phyloP scores from a whole-genome alignment of 441 rosid species.

The Adansonia rubrostipa region DNA sequence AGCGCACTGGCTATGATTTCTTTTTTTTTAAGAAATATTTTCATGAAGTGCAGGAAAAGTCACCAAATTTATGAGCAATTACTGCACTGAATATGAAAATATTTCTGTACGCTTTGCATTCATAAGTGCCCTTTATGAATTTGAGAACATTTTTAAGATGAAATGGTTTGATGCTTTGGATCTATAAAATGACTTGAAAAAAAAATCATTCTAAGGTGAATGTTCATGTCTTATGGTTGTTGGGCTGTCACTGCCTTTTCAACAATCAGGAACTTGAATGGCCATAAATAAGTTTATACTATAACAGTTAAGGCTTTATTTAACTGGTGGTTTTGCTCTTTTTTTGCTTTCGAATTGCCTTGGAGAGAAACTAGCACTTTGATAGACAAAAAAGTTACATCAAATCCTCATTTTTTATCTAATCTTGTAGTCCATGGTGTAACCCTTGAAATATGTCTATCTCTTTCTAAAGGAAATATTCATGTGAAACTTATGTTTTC shows the following conservation, averaged over 20 bases:
- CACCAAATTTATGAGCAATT: not conserved
- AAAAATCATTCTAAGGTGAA: not conserved
- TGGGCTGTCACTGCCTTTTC: not conserved
- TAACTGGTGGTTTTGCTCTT: not conserved
- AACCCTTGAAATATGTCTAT: not conserved
- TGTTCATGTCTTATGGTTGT: not conserved
- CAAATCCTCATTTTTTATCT: conserved; percentile 5
- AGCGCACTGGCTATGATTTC: not conserved
- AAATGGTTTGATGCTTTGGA: not conserved
- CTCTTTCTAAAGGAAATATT: not conserved
- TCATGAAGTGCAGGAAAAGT: not conserved
- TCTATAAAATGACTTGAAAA: not conserved
- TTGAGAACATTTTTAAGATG: not conserved
- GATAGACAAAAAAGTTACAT: not conserved
- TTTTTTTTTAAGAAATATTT: not conserved
- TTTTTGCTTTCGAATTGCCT: not conserved
- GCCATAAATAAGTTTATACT: not conserved
- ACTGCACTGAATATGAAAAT: not conserved
- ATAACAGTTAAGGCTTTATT: not conserved
- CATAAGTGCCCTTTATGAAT: not conserved
- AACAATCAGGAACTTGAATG: not conserved
- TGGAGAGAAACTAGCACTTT: not conserved
- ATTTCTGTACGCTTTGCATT: not conserved
- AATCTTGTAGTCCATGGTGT: not conserved
- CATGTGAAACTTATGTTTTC: not conserved